phyloP scores from a whole-genome alignment of 106 monocot genomes.

The Posidonia australis region DNA sequence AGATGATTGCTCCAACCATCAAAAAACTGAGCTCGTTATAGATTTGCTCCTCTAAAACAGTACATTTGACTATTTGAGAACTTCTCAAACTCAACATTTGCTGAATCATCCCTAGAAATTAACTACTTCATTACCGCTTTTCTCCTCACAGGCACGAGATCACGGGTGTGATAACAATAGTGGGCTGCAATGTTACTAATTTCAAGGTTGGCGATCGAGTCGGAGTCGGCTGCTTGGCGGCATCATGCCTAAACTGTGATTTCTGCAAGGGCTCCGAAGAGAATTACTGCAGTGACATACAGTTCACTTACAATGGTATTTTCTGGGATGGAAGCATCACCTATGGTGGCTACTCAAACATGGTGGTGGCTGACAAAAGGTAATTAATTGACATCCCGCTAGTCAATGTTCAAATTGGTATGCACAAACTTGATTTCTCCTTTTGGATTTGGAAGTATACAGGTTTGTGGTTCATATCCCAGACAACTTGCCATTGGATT shows the following conservation, averaged over 20 bases:
- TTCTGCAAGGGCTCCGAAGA: constrained; percentile 57
- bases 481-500: constrained; percentile 12
- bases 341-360: constrained; percentile 72
- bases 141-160: constrained; percentile 82
- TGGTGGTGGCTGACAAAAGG: constrained; percentile 63
- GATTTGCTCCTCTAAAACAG: too few relatives aligned
- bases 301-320: constrained; percentile 66
- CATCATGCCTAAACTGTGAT: constrained; percentile 64
- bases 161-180: constrained; percentile 62
- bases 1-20: too few relatives aligned
- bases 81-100: too few relatives aligned
- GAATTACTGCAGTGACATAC: constrained; percentile 77
- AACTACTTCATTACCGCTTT: too few relatives aligned
- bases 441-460: neutral
- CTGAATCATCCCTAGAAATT: too few relatives aligned
- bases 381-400: neutral
- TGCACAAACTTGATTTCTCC: neutral
- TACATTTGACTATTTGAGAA: too few relatives aligned
- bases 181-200: constrained; percentile 39
- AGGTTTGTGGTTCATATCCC: constrained; percentile 21
- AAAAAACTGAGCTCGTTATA: too few relatives aligned
- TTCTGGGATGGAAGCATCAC: constrained; percentile 93
- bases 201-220: constrained; percentile 74
- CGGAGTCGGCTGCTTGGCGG: constrained; percentile 66
- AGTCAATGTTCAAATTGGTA: neutral